A percentile compares a stretch with the other conserved stretches of the same genome.
Evolutionary conservation across 2,329 filamentous ascomycete genomes (phyloP).

Genomic region (Lecanosticta acicola): DNA sequence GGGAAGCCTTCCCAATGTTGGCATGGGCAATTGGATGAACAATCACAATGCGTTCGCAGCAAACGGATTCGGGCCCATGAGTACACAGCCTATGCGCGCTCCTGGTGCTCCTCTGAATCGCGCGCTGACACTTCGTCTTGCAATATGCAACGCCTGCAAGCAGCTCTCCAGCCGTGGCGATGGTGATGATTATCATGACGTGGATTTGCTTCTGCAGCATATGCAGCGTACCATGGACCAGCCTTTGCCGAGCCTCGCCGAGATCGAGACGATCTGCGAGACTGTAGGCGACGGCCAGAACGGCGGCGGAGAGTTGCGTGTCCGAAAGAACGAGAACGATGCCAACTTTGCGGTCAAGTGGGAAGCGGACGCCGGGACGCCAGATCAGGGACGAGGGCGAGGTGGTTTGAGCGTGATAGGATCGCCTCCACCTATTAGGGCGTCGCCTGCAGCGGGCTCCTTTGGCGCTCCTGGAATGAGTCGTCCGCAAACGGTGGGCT

Average conservation of each 20-base stretch:
- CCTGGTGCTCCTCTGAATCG: conserved; percentile 37
- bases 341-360: conserved; percentile 41
- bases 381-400: conserved; percentile 23
- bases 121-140: conserved; percentile 62
- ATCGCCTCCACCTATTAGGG: conserved; percentile 42
- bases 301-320: conserved; percentile 81
- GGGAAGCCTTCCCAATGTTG: conserved; percentile 33
- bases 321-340: conserved; percentile 44
- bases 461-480: conserved; percentile 29
- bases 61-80: conserved; percentile 31
- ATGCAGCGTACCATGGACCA: conserved; percentile 59
- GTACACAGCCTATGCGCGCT: conserved; percentile 39
- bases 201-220: conserved; percentile 57
- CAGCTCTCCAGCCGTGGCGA: conserved; percentile 43
- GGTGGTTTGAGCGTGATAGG: conserved; percentile 43
- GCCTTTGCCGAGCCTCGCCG: conserved; percentile 48
- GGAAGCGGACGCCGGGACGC: conserved; percentile 29
- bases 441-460: conserved; percentile 30
- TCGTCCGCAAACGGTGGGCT: not conserved
- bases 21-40: conserved; percentile 34
- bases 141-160: conserved; percentile 75
- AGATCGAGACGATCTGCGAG: conserved; percentile 80
- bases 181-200: conserved; percentile 61
- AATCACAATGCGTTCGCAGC: conserved; percentile 45
- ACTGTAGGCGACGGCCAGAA: conserved; percentile 83